Percentiles rank a stretch among this genome's conserved stretches.
phyloP scores from a whole-genome alignment of 495 filamentous ascomycete genomes.

The Podospora australis region DNA sequence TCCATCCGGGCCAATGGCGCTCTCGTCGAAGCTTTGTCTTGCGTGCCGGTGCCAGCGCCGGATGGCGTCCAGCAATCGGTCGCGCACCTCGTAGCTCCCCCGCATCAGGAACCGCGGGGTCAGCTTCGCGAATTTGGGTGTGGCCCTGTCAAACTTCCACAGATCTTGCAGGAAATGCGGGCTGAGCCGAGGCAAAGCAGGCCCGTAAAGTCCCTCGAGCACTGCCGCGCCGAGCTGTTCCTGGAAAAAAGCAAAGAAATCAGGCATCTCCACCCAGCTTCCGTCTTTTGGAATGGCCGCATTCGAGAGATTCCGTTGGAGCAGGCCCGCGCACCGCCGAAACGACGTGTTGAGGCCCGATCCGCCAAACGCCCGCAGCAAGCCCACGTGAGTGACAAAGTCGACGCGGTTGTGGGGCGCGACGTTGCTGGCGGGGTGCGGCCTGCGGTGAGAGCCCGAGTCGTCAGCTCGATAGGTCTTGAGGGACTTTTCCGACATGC shows the following conservation, averaged over 20 bases:
- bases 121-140: neutral
- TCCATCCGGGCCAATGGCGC: neutral
- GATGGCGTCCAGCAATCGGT: neutral
- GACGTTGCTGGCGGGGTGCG: neutral
- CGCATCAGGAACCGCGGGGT: neutral
- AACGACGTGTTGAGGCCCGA: neutral
- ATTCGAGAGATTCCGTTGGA: neutral
- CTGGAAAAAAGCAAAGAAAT: neutral
- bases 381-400: neutral
- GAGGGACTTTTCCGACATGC: neutral
- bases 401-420: neutral
- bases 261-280: neutral
- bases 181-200: constrained; percentile 14
- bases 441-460: neutral
- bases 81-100: neutral
- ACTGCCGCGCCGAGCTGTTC: neutral
- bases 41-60: constrained; percentile 4
- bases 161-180: constrained; percentile 13
- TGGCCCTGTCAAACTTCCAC: constrained; percentile 2
- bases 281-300: neutral
- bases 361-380: neutral
- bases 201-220: constrained; percentile 10
- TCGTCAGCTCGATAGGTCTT: neutral
- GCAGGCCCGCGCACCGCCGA: neutral
- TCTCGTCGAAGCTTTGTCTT: constrained; percentile 3